A percentile compares a stretch with the other conserved stretches of the same genome.
Conservation (phyloP, 108 stramenopile genomes). For the Nannochloropsis granulata region DNA sequence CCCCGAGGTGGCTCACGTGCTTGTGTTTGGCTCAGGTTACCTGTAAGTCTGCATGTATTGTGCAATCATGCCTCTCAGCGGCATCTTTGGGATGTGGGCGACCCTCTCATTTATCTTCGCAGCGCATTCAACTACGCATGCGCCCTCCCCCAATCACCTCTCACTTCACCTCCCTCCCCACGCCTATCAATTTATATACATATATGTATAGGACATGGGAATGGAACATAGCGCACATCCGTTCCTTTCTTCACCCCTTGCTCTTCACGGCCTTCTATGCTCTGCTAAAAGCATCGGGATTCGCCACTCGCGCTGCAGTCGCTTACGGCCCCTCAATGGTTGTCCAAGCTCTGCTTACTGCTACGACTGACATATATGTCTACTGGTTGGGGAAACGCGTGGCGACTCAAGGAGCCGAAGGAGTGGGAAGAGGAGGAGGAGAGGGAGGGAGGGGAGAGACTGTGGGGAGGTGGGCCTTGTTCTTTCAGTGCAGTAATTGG, state of each 20-base stretch:
- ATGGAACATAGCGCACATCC: not conserved
- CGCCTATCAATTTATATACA: no score
- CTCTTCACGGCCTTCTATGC: not conserved
- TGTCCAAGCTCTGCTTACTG: not conserved
- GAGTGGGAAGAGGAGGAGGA: not conserved
- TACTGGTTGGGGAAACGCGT: not conserved
- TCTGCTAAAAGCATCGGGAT: not conserved
- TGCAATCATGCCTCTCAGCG: no score
- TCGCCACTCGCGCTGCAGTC: not conserved
- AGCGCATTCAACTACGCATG: no score
- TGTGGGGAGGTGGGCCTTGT: not conserved
- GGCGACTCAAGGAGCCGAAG: not conserved
- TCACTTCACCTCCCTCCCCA: no score
- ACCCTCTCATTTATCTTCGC: no score
- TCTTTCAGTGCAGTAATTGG: not conserved
- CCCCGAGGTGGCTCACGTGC: conserved; percentile 3
- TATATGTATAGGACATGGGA: not conserved
- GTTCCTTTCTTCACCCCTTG: not conserved
- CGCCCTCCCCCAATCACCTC: no score
- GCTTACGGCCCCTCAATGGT: not conserved
- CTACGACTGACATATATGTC: not conserved
- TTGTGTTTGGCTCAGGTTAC: not conserved
- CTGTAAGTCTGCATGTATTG: not conserved
- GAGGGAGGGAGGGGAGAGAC: not conserved
- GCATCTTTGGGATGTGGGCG: no score